A percentile compares a stretch with the other conserved stretches of the same genome.
phyloP scores from a whole-genome alignment of 805 yeast genomes.

The Candida caryicola region DNA sequence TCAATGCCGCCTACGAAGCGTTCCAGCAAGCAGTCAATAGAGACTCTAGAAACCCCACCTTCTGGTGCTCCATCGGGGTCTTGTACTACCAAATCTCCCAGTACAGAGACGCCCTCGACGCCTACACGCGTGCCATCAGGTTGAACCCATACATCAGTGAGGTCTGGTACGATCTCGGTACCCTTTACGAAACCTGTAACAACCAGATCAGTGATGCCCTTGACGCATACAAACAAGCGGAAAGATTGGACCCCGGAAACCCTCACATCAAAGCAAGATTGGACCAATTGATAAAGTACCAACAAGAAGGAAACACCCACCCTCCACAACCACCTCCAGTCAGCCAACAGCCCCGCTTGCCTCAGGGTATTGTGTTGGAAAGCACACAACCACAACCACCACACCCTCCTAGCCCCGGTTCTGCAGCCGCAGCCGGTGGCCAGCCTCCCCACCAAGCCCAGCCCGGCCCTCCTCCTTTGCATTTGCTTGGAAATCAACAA shows the following conservation, averaged over 20 bases:
- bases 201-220: slow-evolving; percentile 92
- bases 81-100: slow-evolving; percentile 94
- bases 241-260: slow-evolving; percentile 89
- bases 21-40: slow-evolving; percentile 98
- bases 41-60: slow-evolving; percentile 94
- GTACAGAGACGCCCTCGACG: slow-evolving; percentile 94
- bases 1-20: slow-evolving; percentile 94
- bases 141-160: slow-evolving; percentile 94
- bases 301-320: slow-evolving; percentile 64
- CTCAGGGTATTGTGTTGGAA: slow-evolving; percentile 63
- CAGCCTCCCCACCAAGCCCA: slow-evolving; percentile 4
- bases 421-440: slow-evolving; percentile 1
- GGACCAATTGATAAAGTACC: slow-evolving; percentile 75
- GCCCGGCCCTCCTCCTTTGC: slow-evolving; percentile 9
- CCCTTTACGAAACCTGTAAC: slow-evolving; percentile 94
- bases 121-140: slow-evolving; percentile 94
- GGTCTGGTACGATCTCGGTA: slow-evolving; percentile 98
- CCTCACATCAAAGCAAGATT: slow-evolving; percentile 92
- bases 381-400: slow-evolving; percentile 29
- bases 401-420: slow-evolving; percentile 4
- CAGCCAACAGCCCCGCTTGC: slow-evolving; percentile 59
- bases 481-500: slow-evolving; percentile 6
- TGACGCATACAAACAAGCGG: slow-evolving; percentile 96
- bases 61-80: slow-evolving; percentile 97
- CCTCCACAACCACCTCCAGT: slow-evolving; percentile 68